Base-by-base conservation (phyloP, 202 grass and related monocot species). In the Cymbopogon flexuosus region DNA sequence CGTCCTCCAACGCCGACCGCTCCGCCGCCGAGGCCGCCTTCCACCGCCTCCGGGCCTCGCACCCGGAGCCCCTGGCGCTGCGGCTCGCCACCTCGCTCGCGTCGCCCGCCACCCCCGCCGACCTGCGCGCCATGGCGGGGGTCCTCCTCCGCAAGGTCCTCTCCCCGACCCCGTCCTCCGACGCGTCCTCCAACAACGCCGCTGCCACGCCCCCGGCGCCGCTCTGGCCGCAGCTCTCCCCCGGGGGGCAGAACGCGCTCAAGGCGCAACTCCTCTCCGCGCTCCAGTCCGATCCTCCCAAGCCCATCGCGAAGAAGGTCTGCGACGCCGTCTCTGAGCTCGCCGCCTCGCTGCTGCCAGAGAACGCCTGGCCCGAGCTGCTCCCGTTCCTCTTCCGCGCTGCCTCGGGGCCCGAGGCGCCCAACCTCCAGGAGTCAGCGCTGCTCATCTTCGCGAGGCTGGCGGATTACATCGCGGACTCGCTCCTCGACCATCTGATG, bases 351-450 rank as follows among this genome's bases (percentile, higher is more conserved):
- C 89, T 99, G 46, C 92, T 99, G 11, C 96, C 90, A 0, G 96
- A 99, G 19, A 79, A 79, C 65, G 64, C 87, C 6, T 99, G 96
- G 96, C 65, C 87, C 0, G 90, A 99, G 33, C 90, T 99, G 7
- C 88, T 99, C 0, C 96, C 96, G 0, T 96, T 96, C 83, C 90
- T 99, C 57, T 99, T 99, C 87, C 84, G 75, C 0, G 85, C 96
- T 0, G 96, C 90, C 5, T 90, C 96, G 3, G 72, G 65, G 4
- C 69, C 89, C 1, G 90, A 93, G 2, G 76, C 80, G 4, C 82
- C 90, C 23, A 79, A 91, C n/a, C 90, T 96, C 24, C 96, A 96
- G 73, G 96, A 99, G 18, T 96, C 96, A 0, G 88, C 96, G 2
- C 85, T 99, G 23, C 92, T 93, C 34, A 85, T 99, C 83, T 99